These are phyloP conservation scores for Symbiodinium natans DNA, from an alignment of 73 alveolate species.

Conservation along the genomic window DNA sequence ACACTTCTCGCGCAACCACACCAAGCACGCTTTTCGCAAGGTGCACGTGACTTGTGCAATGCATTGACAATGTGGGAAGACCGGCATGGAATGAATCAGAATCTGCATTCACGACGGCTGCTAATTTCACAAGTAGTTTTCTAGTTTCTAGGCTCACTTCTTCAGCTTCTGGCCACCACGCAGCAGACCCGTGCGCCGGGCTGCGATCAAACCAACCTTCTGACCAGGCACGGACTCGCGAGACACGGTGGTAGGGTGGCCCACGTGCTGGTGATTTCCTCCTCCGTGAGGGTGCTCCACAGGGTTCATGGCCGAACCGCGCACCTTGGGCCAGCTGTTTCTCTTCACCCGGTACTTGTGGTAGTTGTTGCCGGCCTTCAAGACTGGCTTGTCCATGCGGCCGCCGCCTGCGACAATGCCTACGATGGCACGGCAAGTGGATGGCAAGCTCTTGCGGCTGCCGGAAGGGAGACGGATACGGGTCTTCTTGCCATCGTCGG, in stretches of 20 bases:
- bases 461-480: conserved; percentile 98
- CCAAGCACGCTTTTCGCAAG: neutral
- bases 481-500: conserved; percentile 97
- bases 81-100: neutral
- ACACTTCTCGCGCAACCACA: too few relatives aligned
- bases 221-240: conserved; percentile 98
- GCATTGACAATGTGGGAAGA: neutral
- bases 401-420: conserved; percentile 99
- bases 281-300: conserved; percentile 99
- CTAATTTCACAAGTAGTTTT: neutral
- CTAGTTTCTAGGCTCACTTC: neutral
- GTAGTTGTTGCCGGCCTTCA: conserved; percentile 98
- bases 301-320: conserved; percentile 99
- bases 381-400: conserved; percentile 98
- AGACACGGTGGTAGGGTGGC: conserved; percentile 98
- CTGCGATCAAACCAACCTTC: conserved; percentile 96
- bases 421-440: conserved; percentile 98
- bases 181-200: conserved; percentile 93
- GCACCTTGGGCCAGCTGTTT: conserved; percentile 98
- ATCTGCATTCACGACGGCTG: neutral
- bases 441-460: conserved; percentile 96
- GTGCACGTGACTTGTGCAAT: neutral
- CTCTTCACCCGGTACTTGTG: conserved; percentile 98
- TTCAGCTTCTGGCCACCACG: conserved; percentile 51
- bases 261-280: conserved; percentile 99